Evolutionary conservation across 139 green algal genomes (phyloP).

Genomic region (Chlorella sorokiniana): DNA sequence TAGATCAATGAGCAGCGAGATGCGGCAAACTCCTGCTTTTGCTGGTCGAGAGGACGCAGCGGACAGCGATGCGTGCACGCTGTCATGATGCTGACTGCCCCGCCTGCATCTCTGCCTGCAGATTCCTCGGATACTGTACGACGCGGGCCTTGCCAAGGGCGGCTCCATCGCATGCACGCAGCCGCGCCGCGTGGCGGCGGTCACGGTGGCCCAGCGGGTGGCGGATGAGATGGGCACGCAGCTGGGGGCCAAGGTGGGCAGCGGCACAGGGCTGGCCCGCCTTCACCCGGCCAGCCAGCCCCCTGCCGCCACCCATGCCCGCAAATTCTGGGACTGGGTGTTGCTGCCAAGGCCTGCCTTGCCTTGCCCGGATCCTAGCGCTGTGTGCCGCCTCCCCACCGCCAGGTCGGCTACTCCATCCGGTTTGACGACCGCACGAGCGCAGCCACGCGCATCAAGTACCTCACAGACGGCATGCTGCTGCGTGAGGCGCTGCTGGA

Average conservation of each 20-base stretch:
- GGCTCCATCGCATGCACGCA: conserved; percentile 92
- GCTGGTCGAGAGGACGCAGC: neutral
- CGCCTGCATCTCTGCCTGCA: conserved; percentile 31
- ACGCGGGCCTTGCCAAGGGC: conserved; percentile 52
- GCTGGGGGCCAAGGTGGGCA: conserved; percentile 61
- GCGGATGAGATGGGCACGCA: conserved; percentile 47
- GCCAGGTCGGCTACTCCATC: conserved; percentile 79
- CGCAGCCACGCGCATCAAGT: conserved; percentile 76
- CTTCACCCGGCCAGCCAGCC: too few species aligned
- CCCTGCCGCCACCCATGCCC: too few species aligned
- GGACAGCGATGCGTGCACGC: neutral
- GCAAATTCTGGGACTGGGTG: neutral
- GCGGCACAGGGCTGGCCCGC: neutral
- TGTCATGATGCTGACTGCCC: neutral
- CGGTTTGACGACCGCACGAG: conserved; percentile 83
- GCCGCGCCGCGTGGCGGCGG: conserved; percentile 94
- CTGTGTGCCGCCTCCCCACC: neutral
- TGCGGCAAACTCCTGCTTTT: neutral
- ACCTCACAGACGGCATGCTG: conserved; percentile 96
- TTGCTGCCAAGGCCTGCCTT: neutral
- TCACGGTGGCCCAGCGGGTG: conserved; percentile 97
- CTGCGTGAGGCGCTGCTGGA: conserved; percentile 92
- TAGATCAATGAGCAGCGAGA: neutral
- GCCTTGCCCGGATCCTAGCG: too few species aligned
- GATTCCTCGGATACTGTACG: conserved; percentile 80